A percentile compares a stretch with the other conserved stretches of the same genome.
phyloP scores from a whole-genome alignment of 148 eudicot species.

The Diospyros kaki region DNA sequence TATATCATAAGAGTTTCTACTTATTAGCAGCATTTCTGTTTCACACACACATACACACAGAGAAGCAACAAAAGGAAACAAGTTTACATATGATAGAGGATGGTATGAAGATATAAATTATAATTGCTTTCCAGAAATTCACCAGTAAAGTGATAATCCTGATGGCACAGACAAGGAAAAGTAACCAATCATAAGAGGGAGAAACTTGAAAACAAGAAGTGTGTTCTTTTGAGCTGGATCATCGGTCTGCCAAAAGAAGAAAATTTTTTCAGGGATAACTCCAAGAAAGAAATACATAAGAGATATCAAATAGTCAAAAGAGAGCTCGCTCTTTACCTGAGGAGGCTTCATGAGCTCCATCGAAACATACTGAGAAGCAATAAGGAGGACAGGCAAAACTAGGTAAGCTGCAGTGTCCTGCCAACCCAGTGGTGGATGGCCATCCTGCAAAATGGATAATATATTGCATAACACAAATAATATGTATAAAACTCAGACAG shows the following conservation, averaged over 20 bases:
- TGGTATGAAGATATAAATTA: neutral
- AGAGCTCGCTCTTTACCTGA: constrained; percentile 43
- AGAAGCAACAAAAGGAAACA: neutral
- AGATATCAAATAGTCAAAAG: constrained; percentile 2
- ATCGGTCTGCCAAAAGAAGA: constrained; percentile 60
- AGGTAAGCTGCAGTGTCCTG: constrained; percentile 88
- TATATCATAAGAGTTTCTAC: neutral
- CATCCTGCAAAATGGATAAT: constrained; percentile 57
- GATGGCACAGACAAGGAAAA: constrained; percentile 96
- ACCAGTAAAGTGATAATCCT: constrained; percentile 97
- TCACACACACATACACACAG: neutral
- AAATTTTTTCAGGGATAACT: constrained; percentile 20
- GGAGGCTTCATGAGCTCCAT: constrained; percentile 99
- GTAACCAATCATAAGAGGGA: constrained; percentile 98
- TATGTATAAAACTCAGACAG: neutral
- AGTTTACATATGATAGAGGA: constrained; percentile 6
- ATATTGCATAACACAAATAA: neutral
- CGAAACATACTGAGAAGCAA: constrained; percentile 83
- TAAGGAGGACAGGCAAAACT: constrained; percentile 89
- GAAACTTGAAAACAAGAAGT: constrained; percentile 85
- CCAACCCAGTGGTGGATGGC: constrained; percentile 99
- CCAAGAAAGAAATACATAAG: constrained; percentile 15
- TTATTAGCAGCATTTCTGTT: neutral
- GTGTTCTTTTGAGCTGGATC: constrained; percentile 96
- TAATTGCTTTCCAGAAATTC: constrained; percentile 22